phyloP scores from a whole-genome alignment of 257 asterid species.

The Solanum pimpinellifolium region DNA sequence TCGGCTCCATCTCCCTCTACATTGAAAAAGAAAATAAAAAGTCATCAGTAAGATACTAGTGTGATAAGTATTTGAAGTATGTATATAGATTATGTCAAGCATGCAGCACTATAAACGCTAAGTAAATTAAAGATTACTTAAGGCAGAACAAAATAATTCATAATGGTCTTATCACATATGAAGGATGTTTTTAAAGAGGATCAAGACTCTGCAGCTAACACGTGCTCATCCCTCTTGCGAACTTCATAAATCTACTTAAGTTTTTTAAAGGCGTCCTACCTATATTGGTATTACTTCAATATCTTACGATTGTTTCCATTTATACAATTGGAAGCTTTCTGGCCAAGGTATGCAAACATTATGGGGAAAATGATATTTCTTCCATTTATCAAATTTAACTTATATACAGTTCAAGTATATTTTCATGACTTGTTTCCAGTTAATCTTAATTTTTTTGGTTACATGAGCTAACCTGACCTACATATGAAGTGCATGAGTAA shows the following conservation, averaged over 20 bases:
- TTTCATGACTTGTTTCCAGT: background rate
- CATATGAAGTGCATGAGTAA: background rate
- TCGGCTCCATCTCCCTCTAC: constrained; percentile 81
- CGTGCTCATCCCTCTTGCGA: background rate
- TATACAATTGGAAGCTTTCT: background rate
- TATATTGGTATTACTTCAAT: background rate
- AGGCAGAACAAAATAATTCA: background rate
- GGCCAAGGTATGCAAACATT: background rate
- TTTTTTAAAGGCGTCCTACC: background rate
- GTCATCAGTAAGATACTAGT: background rate
- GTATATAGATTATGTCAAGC: background rate
- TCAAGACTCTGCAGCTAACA: background rate
- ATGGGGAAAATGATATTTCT: background rate
- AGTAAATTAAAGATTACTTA: background rate
- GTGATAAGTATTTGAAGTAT: background rate
- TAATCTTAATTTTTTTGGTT: background rate
- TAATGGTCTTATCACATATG: background rate
- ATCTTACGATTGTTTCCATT: background rate
- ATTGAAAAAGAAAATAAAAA: constrained; percentile 9
- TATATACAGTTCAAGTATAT: background rate
- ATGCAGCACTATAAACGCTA: background rate
- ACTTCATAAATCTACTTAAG: background rate
- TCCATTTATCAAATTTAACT: background rate
- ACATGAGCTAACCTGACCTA: background rate
- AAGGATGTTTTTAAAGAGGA: background rate